Evolutionary conservation across 305 asterid genomes (phyloP), one percentile per base, ranked within the genome.

Genomic region (Fraxinus ornus): DNA sequence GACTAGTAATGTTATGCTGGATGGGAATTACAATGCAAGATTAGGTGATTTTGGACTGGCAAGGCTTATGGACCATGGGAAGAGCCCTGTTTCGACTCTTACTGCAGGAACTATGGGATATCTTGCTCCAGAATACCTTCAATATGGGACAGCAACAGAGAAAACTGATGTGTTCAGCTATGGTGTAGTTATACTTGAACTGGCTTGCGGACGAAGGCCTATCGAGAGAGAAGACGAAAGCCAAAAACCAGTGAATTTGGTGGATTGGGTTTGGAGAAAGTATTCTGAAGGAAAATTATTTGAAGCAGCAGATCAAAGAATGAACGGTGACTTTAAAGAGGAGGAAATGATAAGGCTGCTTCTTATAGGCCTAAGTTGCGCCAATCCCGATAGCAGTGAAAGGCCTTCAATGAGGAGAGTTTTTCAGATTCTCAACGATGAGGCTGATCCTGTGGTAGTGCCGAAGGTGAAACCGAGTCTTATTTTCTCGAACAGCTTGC

Each of bases 31-130:
- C 78, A 87, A 87, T 12, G 90, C 91, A 1, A 55, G 93, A 32
- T 15, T 90, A 2, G 91, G 93, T 0, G 93, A 90, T 85, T 90
- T 90, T 2, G 93, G 93, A 7, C 47, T 90, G 4, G 93, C 93
- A 0, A 84, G 93, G 83, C 82, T 90, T 1, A 90, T 87, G 90
- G 93, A 90, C 57, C 93, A 90, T 21, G 91, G 87, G 30, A 85
- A 84, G 78, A 90, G 93, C 49, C 93, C 91, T 0, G 90, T 90
- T 6, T 90, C 93, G 9, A 90, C 93, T 32, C 89, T 90, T 7
- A 90, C 93, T 4, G 93, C 91, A 3, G 93, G 93, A 5, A 90
- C 93, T 0, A 90, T 90, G 93, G 91, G 92, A 2, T 88, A 89
- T 19, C 83, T 89, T 0, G 92, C 92, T 1, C 92, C 92, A 0